phyloP scores from a whole-genome alignment of 345 rosid genomes.

The Brassica carinata region DNA sequence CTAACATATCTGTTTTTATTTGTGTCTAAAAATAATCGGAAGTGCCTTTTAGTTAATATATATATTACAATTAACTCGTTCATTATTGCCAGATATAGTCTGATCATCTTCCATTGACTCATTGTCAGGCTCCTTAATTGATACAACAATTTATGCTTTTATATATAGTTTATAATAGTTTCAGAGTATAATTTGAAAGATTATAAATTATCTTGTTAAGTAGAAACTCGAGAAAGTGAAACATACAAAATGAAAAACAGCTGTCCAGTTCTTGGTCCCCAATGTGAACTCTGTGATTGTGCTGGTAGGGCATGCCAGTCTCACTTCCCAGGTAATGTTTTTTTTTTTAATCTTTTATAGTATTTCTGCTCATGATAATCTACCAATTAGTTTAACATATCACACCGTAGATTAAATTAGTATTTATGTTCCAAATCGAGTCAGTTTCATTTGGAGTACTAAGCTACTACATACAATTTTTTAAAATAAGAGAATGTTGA shows the following conservation, averaged over 20 bases:
- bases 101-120: background rate
- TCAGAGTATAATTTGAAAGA: background rate
- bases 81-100: background rate
- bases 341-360: background rate
- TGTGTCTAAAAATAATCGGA: background rate
- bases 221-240: background rate
- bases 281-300: background rate
- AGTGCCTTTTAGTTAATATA: background rate
- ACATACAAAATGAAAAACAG: background rate
- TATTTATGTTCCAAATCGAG: background rate
- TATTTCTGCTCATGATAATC: background rate
- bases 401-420: background rate
- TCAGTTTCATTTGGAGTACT: background rate
- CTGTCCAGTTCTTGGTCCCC: conserved; percentile 17
- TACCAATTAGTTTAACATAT: background rate
- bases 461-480: background rate
- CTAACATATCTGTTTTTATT: background rate
- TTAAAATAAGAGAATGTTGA: background rate
- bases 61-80: background rate
- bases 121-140: background rate
- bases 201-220: background rate
- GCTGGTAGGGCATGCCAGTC: conserved; percentile 26
- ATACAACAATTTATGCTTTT: background rate
- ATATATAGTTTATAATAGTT: background rate
- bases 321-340: conserved; percentile 24